Base-by-base conservation (phyloP, 352 stramenopile genomes). In the Phytophthora megakarya region DNA sequence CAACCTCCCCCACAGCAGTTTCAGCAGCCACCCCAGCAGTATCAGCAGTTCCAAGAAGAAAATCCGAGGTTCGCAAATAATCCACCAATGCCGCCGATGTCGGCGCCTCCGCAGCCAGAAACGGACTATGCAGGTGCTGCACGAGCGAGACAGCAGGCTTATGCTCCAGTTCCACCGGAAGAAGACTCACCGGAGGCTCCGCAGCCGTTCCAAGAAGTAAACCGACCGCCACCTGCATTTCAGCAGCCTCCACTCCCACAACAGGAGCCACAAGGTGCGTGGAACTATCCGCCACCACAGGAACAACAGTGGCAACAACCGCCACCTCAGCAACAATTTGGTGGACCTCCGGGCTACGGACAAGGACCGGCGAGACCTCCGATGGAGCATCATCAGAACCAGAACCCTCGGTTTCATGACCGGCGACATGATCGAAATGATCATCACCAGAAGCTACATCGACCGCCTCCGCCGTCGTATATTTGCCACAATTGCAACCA, bases 401-500 rank as follows among this genome's bases (percentile, higher is more conserved):
- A 73, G 22, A 65, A 66, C n/a, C 21, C 50, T 44, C 69, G 63
- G n/a, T 66, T 52, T 21, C 64, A 68, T 13, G 65, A 70, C 4
- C 72, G 48, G 39, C 52, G 57, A 1, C 65, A 82, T 11, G 55
- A 75, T 22, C 30, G 48, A 22, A 43, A 67, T 5, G 50, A 61
- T 28, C 44, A 44, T 0, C 62, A 56, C 7, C 59, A 70, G 16
- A 74, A 73, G 38, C 69, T 55, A 44, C 55, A 72, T n/a, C 50
- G 70, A 3, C 70, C 71, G 2, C 84, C 84, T 3, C 86, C 84
- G 7, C 59, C 72, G 4, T 84, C 77, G 21, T 95, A 95, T 26
- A 73, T 83, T 46, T 95, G 86, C 40, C 84, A 89, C 57, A 92
- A 92, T 32, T 95, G 86, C 63, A 78, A 77, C 15, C 71, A 83